These are phyloP conservation scores for Aspergillus sclerotioniger DNA, from an alignment of 495 filamentous ascomycete species.

Conservation along the genomic window DNA sequence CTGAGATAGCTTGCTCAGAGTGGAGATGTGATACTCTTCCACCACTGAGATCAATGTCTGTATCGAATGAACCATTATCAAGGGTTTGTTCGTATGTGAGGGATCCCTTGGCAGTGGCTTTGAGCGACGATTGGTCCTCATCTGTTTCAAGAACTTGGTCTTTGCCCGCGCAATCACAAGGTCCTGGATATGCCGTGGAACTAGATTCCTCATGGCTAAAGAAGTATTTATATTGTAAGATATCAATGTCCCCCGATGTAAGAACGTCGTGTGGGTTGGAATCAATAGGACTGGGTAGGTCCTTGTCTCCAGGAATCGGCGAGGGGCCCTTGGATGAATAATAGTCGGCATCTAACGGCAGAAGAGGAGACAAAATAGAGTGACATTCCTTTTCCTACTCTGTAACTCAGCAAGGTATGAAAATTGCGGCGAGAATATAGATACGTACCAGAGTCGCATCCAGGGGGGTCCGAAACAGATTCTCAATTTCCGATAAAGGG, in stretches of 20 bases:
- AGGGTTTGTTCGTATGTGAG: neutral
- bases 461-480: neutral
- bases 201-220: neutral
- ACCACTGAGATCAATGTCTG: neutral
- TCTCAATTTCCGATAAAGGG: constrained; percentile 7
- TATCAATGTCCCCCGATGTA: neutral
- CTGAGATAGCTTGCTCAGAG: neutral
- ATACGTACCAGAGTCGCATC: neutral
- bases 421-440: neutral
- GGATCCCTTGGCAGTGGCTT: no score
- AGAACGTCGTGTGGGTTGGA: neutral
- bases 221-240: neutral
- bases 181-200: no score
- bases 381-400: neutral
- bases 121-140: no score
- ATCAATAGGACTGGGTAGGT: neutral
- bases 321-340: neutral
- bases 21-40: neutral
- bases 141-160: no score
- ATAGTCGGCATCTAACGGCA: neutral
- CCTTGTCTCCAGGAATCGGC: neutral
- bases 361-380: neutral
- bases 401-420: neutral
- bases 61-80: neutral
- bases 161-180: no score